These are phyloP conservation scores for Tylopilus rubrobrunneus DNA, from an alignment of 768 basidiomycete species.

Conservation along the genomic window DNA sequence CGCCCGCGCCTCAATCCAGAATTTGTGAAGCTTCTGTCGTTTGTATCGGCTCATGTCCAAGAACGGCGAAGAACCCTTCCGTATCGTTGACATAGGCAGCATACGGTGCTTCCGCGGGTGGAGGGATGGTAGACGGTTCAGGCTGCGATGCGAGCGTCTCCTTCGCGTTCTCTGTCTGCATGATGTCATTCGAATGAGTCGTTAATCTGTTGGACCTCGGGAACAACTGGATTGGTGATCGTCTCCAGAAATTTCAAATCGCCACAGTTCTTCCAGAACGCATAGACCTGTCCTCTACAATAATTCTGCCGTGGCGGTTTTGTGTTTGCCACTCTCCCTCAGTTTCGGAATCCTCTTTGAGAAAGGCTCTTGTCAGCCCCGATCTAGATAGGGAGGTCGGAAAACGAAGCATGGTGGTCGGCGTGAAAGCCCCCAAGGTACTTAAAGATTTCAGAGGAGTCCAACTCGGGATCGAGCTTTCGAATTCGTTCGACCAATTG, in stretches of 20 bases:
- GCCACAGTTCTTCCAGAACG: constrained; percentile 45
- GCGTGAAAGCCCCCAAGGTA: constrained; percentile 45
- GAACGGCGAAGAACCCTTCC: constrained; percentile 35
- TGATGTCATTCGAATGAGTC: too few species aligned
- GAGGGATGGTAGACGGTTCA: background rate
- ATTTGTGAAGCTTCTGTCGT: constrained; percentile 39
- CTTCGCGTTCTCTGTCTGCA: too few species aligned
- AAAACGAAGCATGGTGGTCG: constrained; percentile 43
- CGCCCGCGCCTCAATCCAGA: constrained; percentile 45
- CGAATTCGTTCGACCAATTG: constrained; percentile 42
- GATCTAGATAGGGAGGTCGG: constrained; percentile 48
- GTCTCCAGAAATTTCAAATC: constrained; percentile 47
- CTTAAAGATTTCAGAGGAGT: constrained; percentile 35
- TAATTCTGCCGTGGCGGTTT: constrained; percentile 24
- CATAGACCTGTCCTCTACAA: constrained; percentile 36
- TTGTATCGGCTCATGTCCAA: constrained; percentile 50
- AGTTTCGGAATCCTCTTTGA: constrained; percentile 11
- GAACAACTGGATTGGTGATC: background rate
- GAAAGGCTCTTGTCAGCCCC: constrained; percentile 14
- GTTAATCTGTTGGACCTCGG: background rate
- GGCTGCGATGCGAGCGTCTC: background rate
- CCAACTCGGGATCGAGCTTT: constrained; percentile 29
- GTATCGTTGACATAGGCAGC: constrained; percentile 25
- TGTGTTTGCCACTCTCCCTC: constrained; percentile 34
- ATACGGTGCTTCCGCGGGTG: background rate